Evolutionary conservation across 805 yeast species (phyloP).

Genomic region (Torulaspora delbrueckii): DNA sequence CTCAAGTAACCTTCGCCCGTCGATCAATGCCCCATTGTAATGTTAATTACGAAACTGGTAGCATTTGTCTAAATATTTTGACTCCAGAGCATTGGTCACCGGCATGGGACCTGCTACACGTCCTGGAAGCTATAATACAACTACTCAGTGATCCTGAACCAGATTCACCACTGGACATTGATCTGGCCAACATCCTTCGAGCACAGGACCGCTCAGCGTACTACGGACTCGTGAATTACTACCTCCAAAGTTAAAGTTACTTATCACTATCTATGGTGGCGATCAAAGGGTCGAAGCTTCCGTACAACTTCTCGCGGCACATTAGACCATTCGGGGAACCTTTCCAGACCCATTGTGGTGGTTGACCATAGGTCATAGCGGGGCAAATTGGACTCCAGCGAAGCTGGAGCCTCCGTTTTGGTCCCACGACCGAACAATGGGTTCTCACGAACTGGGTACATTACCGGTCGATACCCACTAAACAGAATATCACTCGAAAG

Average conservation of each 20-base stretch:
- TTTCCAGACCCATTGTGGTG: constrained; percentile 32
- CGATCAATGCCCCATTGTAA: constrained; percentile 45
- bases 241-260: constrained; percentile 14
- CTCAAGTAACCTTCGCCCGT: constrained; percentile 44
- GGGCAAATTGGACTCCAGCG: constrained; percentile 21
- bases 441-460: constrained; percentile 32
- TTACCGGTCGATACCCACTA: constrained; percentile 34
- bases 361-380: constrained; percentile 27
- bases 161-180: constrained; percentile 65
- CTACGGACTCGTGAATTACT: constrained; percentile 40
- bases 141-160: constrained; percentile 64
- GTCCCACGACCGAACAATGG: constrained; percentile 24
- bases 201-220: constrained; percentile 44
- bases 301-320: constrained; percentile 25
- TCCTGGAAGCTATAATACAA: constrained; percentile 53
- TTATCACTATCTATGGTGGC: constrained; percentile 1
- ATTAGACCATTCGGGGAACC: constrained; percentile 31
- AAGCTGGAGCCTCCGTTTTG: background rate
- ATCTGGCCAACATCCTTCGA: constrained; percentile 57
- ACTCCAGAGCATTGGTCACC: constrained; percentile 60
- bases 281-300: constrained; percentile 29
- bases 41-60: constrained; percentile 52
- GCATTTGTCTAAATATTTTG: constrained; percentile 64
- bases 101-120: constrained; percentile 58
- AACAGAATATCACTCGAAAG: constrained; percentile 30